Percentiles rank a stretch among this genome's conserved stretches.
Evolutionary conservation across 2,329 filamentous ascomycete genomes (phyloP).

Genomic region (Hymenoscyphus occultus): DNA sequence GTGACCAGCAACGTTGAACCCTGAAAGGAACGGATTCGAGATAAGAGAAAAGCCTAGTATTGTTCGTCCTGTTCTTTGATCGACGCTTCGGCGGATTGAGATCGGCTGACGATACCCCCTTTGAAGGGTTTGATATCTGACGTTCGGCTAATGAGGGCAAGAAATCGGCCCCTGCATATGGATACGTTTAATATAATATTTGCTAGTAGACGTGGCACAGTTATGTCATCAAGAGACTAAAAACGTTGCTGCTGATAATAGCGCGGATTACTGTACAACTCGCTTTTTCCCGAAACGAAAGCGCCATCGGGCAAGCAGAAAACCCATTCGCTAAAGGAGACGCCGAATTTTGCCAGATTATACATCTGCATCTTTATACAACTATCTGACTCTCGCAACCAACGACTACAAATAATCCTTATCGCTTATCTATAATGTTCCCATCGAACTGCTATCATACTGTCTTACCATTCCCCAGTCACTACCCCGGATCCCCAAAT

Average conservation of each 20-base stretch:
- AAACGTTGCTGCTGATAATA: background rate
- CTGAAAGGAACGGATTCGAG: background rate
- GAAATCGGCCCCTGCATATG: too few relatives aligned
- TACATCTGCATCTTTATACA: too few relatives aligned
- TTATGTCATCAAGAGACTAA: background rate
- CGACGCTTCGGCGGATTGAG: too few relatives aligned
- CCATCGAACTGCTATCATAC: background rate
- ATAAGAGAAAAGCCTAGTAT: constrained; percentile 2
- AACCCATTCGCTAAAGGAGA: background rate
- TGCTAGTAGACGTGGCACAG: background rate
- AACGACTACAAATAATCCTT: background rate
- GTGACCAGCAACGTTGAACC: background rate
- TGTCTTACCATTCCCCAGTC: too few relatives aligned
- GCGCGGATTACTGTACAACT: background rate
- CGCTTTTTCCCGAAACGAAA: background rate
- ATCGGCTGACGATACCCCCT: too few relatives aligned
- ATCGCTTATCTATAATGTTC: background rate
- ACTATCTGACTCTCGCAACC: too few relatives aligned
- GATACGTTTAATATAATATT: too few relatives aligned
- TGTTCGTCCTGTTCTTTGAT: background rate
- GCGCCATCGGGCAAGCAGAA: background rate
- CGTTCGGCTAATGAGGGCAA: too few relatives aligned
- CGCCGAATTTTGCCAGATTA: background rate
- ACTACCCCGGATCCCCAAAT: background rate
- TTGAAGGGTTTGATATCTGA: too few relatives aligned